Conservation (phyloP, 148 eudicot genomes). For the Linanthus parryae region DNA sequence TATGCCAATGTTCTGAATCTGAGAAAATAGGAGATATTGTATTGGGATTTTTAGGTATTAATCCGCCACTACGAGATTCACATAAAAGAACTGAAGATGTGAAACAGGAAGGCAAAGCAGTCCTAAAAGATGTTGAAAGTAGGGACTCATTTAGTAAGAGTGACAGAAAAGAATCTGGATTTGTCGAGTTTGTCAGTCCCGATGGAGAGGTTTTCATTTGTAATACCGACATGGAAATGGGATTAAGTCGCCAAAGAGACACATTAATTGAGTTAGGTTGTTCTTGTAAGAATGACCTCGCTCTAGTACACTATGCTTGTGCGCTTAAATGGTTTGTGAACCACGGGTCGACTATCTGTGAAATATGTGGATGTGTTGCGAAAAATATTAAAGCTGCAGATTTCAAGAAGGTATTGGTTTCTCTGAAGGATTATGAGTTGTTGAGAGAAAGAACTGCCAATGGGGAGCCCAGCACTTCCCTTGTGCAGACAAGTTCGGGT, state of each 20-base stretch:
- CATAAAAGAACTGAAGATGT: constrained; percentile 17
- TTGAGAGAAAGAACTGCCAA: constrained; percentile 68
- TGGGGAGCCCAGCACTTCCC: constrained; percentile 55
- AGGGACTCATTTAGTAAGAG: constrained; percentile 21
- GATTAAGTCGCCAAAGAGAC: constrained; percentile 39
- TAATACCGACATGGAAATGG: constrained; percentile 64
- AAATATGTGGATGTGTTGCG: constrained; percentile 71
- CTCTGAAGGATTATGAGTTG: constrained; percentile 77
- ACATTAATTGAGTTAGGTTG: constrained; percentile 77
- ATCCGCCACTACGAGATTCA: constrained; percentile 28
- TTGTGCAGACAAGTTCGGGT: constrained; percentile 33
- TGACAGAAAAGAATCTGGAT: constrained; percentile 26
- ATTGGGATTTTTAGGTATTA: constrained; percentile 58
- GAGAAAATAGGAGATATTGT: constrained; percentile 72
- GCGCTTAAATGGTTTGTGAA: constrained; percentile 92
- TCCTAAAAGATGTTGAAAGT: constrained; percentile 28
- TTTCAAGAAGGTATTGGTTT: constrained; percentile 50
- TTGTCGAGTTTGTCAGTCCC: constrained; percentile 69
- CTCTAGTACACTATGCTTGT: constrained; percentile 88
- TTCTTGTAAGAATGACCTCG: constrained; percentile 79
- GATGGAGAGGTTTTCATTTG: constrained; percentile 87
- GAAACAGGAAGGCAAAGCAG: constrained; percentile 24
- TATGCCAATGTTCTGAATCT: constrained; percentile 82
- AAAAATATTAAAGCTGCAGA: constrained; percentile 55
- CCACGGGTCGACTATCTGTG: constrained; percentile 84